phyloP scores from a whole-genome alignment of 768 basidiomycete species.

The Austroboletus festivus region DNA sequence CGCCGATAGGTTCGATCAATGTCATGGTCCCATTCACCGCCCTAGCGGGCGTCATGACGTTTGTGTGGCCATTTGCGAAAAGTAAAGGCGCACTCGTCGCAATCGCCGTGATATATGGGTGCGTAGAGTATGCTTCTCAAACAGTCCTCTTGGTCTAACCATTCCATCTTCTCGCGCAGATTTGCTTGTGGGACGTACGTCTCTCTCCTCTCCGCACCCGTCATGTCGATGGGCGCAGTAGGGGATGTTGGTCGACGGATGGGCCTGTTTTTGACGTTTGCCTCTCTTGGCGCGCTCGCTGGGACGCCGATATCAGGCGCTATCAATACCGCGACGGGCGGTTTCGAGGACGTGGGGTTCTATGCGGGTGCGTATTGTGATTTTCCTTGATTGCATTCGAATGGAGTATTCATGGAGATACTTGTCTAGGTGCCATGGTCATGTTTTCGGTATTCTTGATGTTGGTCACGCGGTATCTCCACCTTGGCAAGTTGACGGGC shows the following conservation, averaged over 20 bases:
- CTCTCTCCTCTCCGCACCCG: slow-evolving; percentile 52
- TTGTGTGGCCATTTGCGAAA: slow-evolving; percentile 65
- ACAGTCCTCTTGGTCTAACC: too few relatives aligned
- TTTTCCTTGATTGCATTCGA: not conserved
- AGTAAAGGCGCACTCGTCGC: slow-evolving; percentile 44
- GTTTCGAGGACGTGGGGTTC: slow-evolving; percentile 35
- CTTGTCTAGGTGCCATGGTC: slow-evolving; percentile 36
- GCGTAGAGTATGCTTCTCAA: slow-evolving; percentile 14
- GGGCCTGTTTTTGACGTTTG: slow-evolving; percentile 61
- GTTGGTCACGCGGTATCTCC: slow-evolving; percentile 38
- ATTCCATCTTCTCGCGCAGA: slow-evolving; percentile 32
- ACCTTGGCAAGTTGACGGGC: slow-evolving; percentile 38
- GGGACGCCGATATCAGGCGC: slow-evolving; percentile 77
- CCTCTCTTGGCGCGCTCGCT: slow-evolving; percentile 58
- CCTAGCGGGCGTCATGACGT: slow-evolving; percentile 55
- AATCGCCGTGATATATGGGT: slow-evolving; percentile 66
- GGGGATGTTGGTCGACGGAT: slow-evolving; percentile 61
- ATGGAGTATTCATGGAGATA: too few relatives aligned
- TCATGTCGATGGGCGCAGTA: slow-evolving; percentile 57
- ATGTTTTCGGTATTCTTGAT: slow-evolving; percentile 42
- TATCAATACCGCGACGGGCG: slow-evolving; percentile 50
- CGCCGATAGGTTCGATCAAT: slow-evolving; percentile 62
- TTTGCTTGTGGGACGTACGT: slow-evolving; percentile 62
- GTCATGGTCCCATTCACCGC: slow-evolving; percentile 63
- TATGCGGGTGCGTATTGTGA: slow-evolving; percentile 38